A percentile compares a stretch with the other conserved stretches of the same genome.
These are phyloP conservation scores for Globisporangium perplexum DNA, from an alignment of 352 stramenopile genomes.

Conservation along the genomic window DNA sequence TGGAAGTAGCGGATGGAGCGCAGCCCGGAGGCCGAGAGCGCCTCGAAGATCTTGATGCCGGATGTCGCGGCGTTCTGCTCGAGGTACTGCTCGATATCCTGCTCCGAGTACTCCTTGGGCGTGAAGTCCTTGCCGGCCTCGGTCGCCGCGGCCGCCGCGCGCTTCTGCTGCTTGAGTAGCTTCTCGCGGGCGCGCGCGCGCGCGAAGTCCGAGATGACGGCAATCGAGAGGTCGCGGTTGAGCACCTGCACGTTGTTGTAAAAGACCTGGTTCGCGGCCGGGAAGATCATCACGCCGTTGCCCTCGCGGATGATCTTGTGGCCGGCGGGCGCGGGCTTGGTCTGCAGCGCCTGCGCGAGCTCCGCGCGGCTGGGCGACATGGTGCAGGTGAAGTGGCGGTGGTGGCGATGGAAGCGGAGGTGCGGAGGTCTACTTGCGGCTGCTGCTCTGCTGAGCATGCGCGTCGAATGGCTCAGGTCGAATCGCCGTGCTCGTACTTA, in stretches of 20 bases:
- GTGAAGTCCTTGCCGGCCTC: slow-evolving; percentile 36
- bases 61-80: slow-evolving; percentile 52
- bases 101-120: slow-evolving; percentile 48
- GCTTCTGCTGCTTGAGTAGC: slow-evolving; percentile 69
- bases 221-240: slow-evolving; percentile 98
- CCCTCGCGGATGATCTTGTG: slow-evolving; percentile 89
- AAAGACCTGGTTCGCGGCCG: slow-evolving; percentile 88
- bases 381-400: no score
- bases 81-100: slow-evolving; percentile 72
- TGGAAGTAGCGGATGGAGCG: slow-evolving; percentile 99
- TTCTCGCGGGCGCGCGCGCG: slow-evolving; percentile 81
- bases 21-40: slow-evolving; percentile 96
- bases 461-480: no score
- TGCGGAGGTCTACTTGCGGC: no score
- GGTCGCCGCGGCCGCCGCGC: slow-evolving; percentile 28
- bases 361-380: slow-evolving; percentile 40
- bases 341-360: slow-evolving; percentile 56
- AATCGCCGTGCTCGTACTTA: no score
- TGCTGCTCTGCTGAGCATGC: no score
- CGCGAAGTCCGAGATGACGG: slow-evolving; percentile 97
- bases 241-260: slow-evolving; percentile 95
- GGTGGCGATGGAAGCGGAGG: no score
- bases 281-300: slow-evolving; percentile 89
- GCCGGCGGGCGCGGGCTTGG: slow-evolving; percentile 45
- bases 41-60: slow-evolving; percentile 97